A percentile compares a stretch with the other conserved stretches of the same genome.
These are phyloP conservation scores for Berkeleyomyces basicola DNA, from an alignment of 2,329 filamentous ascomycete genomes.

Conservation along the genomic window DNA sequence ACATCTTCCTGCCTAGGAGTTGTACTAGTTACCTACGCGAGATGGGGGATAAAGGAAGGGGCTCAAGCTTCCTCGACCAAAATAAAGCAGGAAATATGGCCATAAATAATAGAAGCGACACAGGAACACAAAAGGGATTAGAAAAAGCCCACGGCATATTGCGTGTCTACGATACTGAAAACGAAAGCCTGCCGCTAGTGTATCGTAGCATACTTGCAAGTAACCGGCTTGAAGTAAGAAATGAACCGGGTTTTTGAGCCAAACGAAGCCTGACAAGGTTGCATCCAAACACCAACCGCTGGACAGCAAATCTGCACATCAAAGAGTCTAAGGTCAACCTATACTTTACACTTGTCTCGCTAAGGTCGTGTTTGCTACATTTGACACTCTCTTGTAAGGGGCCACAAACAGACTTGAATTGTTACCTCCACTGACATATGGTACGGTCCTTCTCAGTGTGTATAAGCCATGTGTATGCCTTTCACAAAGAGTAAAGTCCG, in stretches of 20 bases:
- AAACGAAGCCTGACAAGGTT: not conserved
- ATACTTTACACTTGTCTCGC: not conserved
- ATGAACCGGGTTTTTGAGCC: not conserved
- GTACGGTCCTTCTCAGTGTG: too few species aligned
- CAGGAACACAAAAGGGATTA: not conserved
- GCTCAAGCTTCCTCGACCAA: not conserved
- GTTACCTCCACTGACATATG: not conserved
- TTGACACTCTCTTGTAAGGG: not conserved
- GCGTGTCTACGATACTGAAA: not conserved
- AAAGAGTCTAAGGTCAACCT: too few species aligned
- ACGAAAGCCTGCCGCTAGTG: not conserved
- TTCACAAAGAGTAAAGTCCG: too few species aligned
- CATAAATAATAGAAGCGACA: not conserved
- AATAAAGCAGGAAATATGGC: not conserved
- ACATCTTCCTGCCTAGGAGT: not conserved
- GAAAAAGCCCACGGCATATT: not conserved
- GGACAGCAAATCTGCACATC: too few species aligned
- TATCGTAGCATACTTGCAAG: not conserved
- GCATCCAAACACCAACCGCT: not conserved
- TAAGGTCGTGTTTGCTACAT: not conserved
- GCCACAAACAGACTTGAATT: not conserved
- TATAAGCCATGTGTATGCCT: too few species aligned
- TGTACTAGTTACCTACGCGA: not conserved
- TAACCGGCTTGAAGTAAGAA: not conserved
- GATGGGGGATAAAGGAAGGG: not conserved